These are phyloP conservation scores for Sporothrix globosa DNA, from an alignment of 2,329 filamentous ascomycete species.

Conservation along the genomic window DNA sequence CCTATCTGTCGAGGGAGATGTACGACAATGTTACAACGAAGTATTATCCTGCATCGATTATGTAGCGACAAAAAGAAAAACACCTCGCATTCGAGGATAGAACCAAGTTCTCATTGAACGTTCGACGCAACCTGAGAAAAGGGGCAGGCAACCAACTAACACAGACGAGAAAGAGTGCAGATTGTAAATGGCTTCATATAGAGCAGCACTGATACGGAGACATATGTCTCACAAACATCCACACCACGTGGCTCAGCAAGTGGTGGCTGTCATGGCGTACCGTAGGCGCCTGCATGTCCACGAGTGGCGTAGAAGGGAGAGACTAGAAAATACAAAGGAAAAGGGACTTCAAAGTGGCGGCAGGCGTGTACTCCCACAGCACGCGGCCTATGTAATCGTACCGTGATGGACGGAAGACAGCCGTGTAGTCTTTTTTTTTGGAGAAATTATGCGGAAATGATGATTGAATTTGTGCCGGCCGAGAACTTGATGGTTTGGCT, in stretches of 20 bases:
- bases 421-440: neutral
- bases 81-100: neutral
- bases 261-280: neutral
- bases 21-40: neutral
- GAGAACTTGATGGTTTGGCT: neutral
- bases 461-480: neutral
- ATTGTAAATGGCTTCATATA: neutral
- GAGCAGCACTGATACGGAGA: neutral
- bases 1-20: too few species aligned
- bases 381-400: neutral
- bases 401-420: neutral
- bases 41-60: neutral
- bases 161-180: too few species aligned
- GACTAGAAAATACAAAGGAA: neutral
- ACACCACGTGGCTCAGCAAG: neutral
- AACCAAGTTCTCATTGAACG: slow-evolving; percentile 14
- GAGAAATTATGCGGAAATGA: neutral
- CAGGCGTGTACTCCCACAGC: neutral
- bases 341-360: neutral
- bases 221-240: neutral
- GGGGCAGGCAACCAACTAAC: neutral
- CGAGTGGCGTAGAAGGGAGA: neutral
- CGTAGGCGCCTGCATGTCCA: slow-evolving; percentile 2
- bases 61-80: neutral
- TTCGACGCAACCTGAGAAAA: neutral